phyloP scores from a whole-genome alignment of 179 eudicot species.

The Dionaea muscipula region DNA sequence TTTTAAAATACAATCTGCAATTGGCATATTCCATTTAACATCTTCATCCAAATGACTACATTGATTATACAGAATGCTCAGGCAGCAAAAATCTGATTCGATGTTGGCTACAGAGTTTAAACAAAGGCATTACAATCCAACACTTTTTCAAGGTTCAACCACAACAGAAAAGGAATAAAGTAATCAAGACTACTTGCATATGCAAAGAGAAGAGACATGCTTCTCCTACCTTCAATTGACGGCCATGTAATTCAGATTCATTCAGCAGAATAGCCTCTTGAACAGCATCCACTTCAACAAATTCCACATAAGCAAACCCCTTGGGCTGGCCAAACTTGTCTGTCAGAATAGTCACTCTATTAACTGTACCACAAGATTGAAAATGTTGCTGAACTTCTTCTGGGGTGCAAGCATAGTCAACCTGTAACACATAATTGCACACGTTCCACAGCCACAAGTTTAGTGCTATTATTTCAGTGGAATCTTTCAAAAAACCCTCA shows the following conservation, averaged over 20 bases:
- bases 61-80: too few species aligned
- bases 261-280: slow-evolving; percentile 71
- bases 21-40: too few species aligned
- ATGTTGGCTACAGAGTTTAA: too few species aligned
- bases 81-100: too few species aligned
- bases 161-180: not conserved
- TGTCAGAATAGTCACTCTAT: slow-evolving; percentile 81
- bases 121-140: too few species aligned
- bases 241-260: slow-evolving; percentile 94
- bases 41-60: too few species aligned
- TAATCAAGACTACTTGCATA: not conserved
- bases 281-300: slow-evolving; percentile 72
- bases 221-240: slow-evolving; percentile 58
- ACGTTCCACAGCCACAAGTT: not conserved
- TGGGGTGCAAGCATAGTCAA: slow-evolving; percentile 94
- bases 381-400: slow-evolving; percentile 99
- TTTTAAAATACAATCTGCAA: not conserved
- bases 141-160: not conserved
- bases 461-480: not conserved
- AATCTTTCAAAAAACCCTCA: too few species aligned
- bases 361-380: slow-evolving; percentile 87
- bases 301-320: slow-evolving; percentile 95
- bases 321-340: slow-evolving; percentile 97
- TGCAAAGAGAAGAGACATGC: not conserved
- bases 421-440: slow-evolving; percentile 30